phyloP scores from a whole-genome alignment of 140 eudicot genomes.

The Ambrosia hybrid region DNA sequence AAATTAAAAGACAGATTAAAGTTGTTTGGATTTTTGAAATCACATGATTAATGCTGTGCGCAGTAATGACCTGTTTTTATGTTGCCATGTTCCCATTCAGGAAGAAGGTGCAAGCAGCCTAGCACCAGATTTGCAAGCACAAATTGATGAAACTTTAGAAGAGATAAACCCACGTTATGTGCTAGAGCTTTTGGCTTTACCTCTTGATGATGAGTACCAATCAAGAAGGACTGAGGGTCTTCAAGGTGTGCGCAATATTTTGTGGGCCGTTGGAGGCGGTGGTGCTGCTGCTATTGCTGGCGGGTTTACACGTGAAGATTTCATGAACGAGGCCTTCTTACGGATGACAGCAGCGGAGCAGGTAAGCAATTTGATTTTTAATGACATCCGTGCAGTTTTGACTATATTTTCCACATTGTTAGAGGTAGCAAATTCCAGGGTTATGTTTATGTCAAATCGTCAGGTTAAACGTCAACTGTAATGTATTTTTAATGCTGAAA shows the following conservation, averaged over 20 bases:
- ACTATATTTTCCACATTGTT: not conserved
- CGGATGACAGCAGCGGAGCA: conserved; percentile 90
- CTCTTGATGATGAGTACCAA: conserved; percentile 61
- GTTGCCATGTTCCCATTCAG: conserved; percentile 25
- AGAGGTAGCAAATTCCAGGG: too few relatives aligned
- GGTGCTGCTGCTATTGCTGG: conserved; percentile 93
- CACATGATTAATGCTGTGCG: not conserved
- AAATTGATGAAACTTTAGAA: conserved; percentile 90
- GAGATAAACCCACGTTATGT: conserved; percentile 83
- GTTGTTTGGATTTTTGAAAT: not conserved
- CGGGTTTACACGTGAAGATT: conserved; percentile 86
- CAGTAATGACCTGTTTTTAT: too few relatives aligned
- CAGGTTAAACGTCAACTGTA: too few relatives aligned
- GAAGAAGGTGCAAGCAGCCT: conserved; percentile 98
- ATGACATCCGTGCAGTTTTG: not conserved
- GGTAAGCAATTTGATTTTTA: conserved; percentile 36
- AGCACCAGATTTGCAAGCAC: conserved; percentile 88
- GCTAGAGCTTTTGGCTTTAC: conserved; percentile 80
- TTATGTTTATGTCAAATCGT: too few relatives aligned
- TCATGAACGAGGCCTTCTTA: conserved; percentile 88
- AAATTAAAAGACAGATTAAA: not conserved
- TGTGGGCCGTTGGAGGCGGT: conserved; percentile 98
- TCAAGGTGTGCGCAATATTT: conserved; percentile 84
- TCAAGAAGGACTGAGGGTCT: conserved; percentile 81
- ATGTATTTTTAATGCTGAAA: too few relatives aligned